Evolutionary conservation across 768 basidiomycete genomes (phyloP), one percentile per base, ranked within the genome.

Genomic region (Tulasnella sp.): DNA sequence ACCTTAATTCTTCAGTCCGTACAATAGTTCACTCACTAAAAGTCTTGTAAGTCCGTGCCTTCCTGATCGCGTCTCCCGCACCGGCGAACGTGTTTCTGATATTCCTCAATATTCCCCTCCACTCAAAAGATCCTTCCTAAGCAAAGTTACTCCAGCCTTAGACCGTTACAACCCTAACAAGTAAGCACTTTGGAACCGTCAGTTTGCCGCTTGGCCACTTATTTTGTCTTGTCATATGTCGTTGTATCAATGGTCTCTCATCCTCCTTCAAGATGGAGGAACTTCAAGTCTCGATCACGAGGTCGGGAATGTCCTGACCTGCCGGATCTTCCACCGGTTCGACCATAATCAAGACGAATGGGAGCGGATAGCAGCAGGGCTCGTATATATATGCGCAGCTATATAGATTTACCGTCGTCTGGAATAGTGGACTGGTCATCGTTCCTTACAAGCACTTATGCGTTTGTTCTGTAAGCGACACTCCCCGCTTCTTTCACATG

Each of bases 221-320:
- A 4, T 58, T 17, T n/a, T 19, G 17, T 27, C 50, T 52, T 5
- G 26, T 10, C 32, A 23, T 23, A 13, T 7, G 15, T 38, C 67
- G 65, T 0, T 91, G 91, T 68, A 89, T 91, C 73, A 91, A 91
- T 66, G 88, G 88, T 10, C 78, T 92, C 15, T 87, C 87, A 2
- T 85, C 88, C 3, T 82, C 88, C 71, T 90, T 80, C 66, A 82
- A 86, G 0, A 88, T 90, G 66, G 87, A 88, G 61, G 79, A 88
- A 62, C 75, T 92, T 42, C 82, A 65, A 80, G 80, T 27, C 80
- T 92, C 56, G 78, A 84, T 32, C 71, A 76, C 23, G 83, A 80
- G n/a, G 91, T 81, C 64, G 88, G 88, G 3, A 75, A 73, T 23
- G 80, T 92, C 10, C 71, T 82, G 65, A 90, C 88, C 62, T 89